Percentiles rank a stretch among this genome's conserved stretches.
phyloP scores from a whole-genome alignment of 1,139 yeast species.

The Lodderomyces oxycetoniae region DNA sequence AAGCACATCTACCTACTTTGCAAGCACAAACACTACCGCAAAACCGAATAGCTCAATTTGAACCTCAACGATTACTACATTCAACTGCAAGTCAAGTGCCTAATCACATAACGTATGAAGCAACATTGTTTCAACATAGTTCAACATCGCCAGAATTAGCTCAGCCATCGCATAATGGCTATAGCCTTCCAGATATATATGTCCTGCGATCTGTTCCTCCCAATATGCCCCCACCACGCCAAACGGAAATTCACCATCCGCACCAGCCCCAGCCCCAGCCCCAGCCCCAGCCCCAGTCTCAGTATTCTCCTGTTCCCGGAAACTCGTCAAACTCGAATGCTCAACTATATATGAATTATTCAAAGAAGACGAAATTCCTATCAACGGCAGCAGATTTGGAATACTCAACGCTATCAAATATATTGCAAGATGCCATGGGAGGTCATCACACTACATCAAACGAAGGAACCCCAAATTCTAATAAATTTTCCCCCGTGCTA shows the following conservation, averaged over 20 bases:
- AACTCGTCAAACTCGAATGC: constrained; percentile 3
- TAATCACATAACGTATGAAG: constrained; percentile 13
- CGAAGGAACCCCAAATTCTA: constrained; percentile 41
- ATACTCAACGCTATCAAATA: constrained; percentile 70
- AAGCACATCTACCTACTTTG: not conserved
- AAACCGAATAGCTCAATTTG: not conserved
- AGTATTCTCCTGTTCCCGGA: constrained; percentile 2
- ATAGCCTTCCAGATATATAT: constrained; percentile 2
- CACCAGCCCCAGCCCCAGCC: constrained; percentile 5
- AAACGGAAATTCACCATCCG: constrained; percentile 3
- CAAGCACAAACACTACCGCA: not conserved
- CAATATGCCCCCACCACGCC: constrained; percentile 3
- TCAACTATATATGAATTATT: constrained; percentile 2
- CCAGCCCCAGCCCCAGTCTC: constrained; percentile 5
- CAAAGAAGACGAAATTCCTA: constrained; percentile 42
- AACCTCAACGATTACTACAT: constrained; percentile 3
- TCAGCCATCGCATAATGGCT: constrained; percentile 7
- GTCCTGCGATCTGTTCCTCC: not conserved
- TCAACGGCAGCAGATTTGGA: constrained; percentile 79
- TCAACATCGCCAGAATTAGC: constrained; percentile 12
- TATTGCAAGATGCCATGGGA: constrained; percentile 51
- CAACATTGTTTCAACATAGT: constrained; percentile 16
- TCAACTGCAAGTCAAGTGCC: constrained; percentile 1
- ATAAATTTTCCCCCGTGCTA: constrained; percentile 32
- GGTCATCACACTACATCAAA: constrained; percentile 31